Base-by-base conservation (phyloP, 2,329 filamentous ascomycete species). In the Hymenoscyphus occultus region DNA sequence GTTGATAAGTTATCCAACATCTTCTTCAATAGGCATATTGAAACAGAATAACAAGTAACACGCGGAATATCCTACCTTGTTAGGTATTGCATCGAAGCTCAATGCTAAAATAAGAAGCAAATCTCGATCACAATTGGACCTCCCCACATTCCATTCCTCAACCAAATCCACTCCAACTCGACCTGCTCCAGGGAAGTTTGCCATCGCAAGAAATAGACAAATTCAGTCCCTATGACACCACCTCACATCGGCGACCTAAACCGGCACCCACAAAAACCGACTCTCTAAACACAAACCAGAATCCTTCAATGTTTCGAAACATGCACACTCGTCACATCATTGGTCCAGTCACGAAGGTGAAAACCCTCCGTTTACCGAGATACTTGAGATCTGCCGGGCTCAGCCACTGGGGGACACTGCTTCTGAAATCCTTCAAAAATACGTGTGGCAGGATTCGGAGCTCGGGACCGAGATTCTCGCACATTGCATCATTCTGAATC, bases 261-360 rank as follows among this genome's bases (percentile, higher is more conserved):
- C 28, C 48, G 9, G 10, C 19, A 51, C 48, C 48, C 19, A 51
- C 48, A 22, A 19, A 51, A 28, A 51, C 48, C 45, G n/a, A 48
- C 45, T 19, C 45, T 19, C 45, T 28, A 22, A 51, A 51, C 19
- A 51, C 19, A 7, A 19, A 51, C 13, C 48, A 28, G n/a, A 45
- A 45, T 45, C 42, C 42, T 45, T 51, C 48, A 22, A 51, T 51
- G 48, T 51, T 51, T 51, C 48, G 48, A 51, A 51, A 51, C 48
- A 51, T 22, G 12, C 48, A 22, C 48, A 51, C 48, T 28, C 9
- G 22, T 19, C n/a, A 19, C 48, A 51, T 51, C n/a, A 51, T 51
- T 51, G 48, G 48, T 28, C 48, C 19, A 51, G 48, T 5, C 19
- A 51, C 19, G 48, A 51, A 28, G 48, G 22, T 51, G n/a, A 51